These are phyloP conservation scores for Nepenthes gracilis DNA, from an alignment of 148 eudicot species.

Conservation along the genomic window DNA sequence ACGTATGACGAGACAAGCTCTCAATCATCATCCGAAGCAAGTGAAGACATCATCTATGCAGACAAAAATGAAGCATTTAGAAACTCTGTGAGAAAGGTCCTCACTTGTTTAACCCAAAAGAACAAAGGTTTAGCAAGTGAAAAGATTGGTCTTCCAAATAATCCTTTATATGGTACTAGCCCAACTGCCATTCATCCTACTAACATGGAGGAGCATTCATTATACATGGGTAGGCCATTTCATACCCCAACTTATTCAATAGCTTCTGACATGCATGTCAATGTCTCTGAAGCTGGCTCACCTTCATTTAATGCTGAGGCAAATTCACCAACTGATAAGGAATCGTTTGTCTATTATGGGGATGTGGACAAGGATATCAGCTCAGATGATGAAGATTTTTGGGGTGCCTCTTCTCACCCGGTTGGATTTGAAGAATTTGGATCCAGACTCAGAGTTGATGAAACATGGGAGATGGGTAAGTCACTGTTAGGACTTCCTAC, in stretches of 20 bases:
- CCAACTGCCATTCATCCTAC: constrained; percentile 16
- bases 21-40: constrained; percentile 43
- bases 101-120: constrained; percentile 32
- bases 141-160: constrained; percentile 4
- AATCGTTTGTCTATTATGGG: constrained; percentile 25
- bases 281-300: constrained; percentile 64
- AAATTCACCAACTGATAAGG: constrained; percentile 39
- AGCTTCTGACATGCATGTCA: constrained; percentile 88
- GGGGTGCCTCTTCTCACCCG: constrained; percentile 32
- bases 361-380: constrained; percentile 36
- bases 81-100: constrained; percentile 41
- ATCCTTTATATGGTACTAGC: constrained; percentile 7
- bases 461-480: constrained; percentile 20
- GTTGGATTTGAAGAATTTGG: constrained; percentile 22
- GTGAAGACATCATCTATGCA: constrained; percentile 22
- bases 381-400: constrained; percentile 34
- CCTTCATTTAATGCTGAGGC: constrained; percentile 22
- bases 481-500: constrained; percentile 14
- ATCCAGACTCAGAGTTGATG: constrained; percentile 17
- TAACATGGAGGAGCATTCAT: constrained; percentile 26
- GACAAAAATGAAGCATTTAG: constrained; percentile 40
- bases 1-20: constrained; percentile 24
- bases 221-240: constrained; percentile 15
- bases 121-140: constrained; percentile 6
- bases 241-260: constrained; percentile 36